Percentiles rank a stretch among this genome's conserved stretches.
phyloP scores from a whole-genome alignment of 2,329 filamentous ascomycete species.

The Chrysoporthe austroafricana region DNA sequence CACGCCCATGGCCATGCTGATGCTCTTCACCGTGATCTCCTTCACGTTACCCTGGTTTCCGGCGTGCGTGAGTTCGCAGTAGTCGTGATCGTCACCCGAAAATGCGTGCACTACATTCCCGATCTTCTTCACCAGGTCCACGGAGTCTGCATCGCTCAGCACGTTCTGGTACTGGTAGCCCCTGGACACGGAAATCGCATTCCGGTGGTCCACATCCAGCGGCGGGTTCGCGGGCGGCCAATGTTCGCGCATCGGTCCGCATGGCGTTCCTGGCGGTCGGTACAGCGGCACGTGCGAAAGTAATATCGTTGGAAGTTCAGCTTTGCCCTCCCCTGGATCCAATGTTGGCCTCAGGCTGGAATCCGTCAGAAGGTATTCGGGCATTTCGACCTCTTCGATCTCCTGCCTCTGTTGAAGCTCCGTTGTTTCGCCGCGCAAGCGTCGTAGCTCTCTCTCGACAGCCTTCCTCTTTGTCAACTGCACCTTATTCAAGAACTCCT shows the following conservation, averaged over 20 bases:
- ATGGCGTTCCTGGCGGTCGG: conserved; percentile 79
- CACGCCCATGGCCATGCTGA: conserved; percentile 96
- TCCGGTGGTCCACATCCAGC: conserved; percentile 67
- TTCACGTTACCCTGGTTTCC: conserved; percentile 65
- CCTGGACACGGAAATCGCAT: conserved; percentile 74
- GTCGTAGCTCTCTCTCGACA: conserved; percentile 69
- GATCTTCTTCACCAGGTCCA: conserved; percentile 74
- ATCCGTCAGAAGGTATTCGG: conserved; percentile 47
- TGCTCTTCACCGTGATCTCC: conserved; percentile 94
- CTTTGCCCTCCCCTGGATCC: conserved; percentile 48
- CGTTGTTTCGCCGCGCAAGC: conserved; percentile 63
- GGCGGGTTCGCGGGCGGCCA: conserved; percentile 73
- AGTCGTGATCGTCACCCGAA: conserved; percentile 97
- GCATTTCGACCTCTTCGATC: conserved; percentile 61
- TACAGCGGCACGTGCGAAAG: conserved; percentile 92
- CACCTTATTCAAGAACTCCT: conserved; percentile 74
- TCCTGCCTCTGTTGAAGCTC: conserved; percentile 61
- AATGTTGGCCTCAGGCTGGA: conserved; percentile 44
- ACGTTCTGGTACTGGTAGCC: conserved; percentile 99
- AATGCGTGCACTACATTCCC: conserved; percentile 87
- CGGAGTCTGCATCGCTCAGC: conserved; percentile 75
- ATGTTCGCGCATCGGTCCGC: conserved; percentile 82
- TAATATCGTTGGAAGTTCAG: conserved; percentile 82
- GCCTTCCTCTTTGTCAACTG: conserved; percentile 68
- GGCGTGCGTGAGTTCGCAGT: conserved; percentile 86